Evolutionary conservation across 2,329 filamentous ascomycete genomes (phyloP), one percentile per base, ranked within the genome.

Genomic region (Colletotrichum liaoningense): DNA sequence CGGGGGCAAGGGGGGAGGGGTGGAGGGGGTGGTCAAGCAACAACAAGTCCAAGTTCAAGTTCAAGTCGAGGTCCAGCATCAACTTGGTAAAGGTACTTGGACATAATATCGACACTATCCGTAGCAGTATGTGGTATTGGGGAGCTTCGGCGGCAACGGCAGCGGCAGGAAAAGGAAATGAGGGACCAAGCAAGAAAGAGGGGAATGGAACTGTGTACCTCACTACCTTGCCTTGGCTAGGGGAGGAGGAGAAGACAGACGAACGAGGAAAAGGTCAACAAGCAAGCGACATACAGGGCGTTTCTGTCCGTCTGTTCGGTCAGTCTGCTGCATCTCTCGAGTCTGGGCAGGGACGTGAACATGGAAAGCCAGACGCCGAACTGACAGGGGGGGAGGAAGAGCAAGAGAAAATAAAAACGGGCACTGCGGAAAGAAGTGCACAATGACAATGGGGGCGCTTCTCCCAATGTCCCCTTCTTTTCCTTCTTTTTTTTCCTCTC

Each of bases 91-190:
- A 56, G 70, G 70, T 73, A 73, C 70, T 70, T 73, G 55, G 56
- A 56, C 56, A 49, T 62, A 46, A n/a, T 28, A 59, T 64, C 69
- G 57, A 63, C 58, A 55, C 49, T 46, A 63, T 46, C 24, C 56
- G 65, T 42, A 42, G 59, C 59, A 72, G 66, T 58, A 49, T 58
- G 69, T 59, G 58, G 70, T 65, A 73, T 62, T 66, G 63, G 14
- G 42, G 64, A 73, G 56, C 67, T 57, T 35, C 70, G 70, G 70
- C 70, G 70, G 70, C 60, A 73, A 73, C 56, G 58, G 63, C 72
- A 57, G 68, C 72, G 63, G 78, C 78, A 79, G 81, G 80, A 80
- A 79, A 78, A 78, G 67, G 77, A 77, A 81, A 78, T 79, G 77
- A 79, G 79, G 77, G 60, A 69, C 65, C 65, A 42, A 57, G 76